Percentiles rank a stretch among this genome's conserved stretches.
Evolutionary conservation across 2,329 filamentous ascomycete species (phyloP).

Genomic region (Blastomyces parvus): DNA sequence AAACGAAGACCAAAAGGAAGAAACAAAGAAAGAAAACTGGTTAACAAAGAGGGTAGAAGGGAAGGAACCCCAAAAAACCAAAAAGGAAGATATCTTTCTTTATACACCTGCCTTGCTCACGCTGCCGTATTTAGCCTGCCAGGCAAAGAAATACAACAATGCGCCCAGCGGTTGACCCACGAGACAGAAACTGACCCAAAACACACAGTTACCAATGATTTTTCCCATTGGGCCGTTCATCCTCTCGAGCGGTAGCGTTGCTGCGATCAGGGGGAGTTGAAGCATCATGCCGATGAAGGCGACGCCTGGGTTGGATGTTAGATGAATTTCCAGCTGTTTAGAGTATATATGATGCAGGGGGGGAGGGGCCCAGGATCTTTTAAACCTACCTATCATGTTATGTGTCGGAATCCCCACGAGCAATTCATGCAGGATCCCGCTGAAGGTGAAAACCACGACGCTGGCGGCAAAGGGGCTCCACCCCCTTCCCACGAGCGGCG

Average conservation of each 20-base stretch:
- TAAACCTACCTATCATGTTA: constrained; percentile 68
- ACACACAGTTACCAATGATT: constrained; percentile 82
- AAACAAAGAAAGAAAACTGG: background rate
- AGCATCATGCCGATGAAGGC: constrained; percentile 91
- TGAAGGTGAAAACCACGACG: constrained; percentile 75
- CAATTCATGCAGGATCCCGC: constrained; percentile 81
- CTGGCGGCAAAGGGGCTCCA: constrained; percentile 64
- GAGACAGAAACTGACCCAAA: constrained; percentile 93
- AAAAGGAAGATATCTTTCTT: constrained; percentile 3
- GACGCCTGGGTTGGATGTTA: constrained; percentile 50
- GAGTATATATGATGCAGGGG: background rate
- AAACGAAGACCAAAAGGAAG: background rate
- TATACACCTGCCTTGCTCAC: constrained; percentile 42
- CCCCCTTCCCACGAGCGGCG: constrained; percentile 74
- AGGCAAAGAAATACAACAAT: constrained; percentile 92
- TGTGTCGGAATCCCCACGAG: constrained; percentile 91
- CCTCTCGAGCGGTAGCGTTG: constrained; percentile 72
- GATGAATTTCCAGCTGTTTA: background rate
- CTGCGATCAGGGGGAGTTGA: constrained; percentile 75
- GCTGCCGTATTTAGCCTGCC: constrained; percentile 94
- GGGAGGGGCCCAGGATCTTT: too few species aligned
- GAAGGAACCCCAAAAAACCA: background rate
- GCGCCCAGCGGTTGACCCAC: constrained; percentile 90
- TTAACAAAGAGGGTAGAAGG: too few species aligned
- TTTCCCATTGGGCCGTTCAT: constrained; percentile 66